Evolutionary conservation across 2,329 filamentous ascomycete species (phyloP).

Genomic region (Aspergillus piperis): DNA sequence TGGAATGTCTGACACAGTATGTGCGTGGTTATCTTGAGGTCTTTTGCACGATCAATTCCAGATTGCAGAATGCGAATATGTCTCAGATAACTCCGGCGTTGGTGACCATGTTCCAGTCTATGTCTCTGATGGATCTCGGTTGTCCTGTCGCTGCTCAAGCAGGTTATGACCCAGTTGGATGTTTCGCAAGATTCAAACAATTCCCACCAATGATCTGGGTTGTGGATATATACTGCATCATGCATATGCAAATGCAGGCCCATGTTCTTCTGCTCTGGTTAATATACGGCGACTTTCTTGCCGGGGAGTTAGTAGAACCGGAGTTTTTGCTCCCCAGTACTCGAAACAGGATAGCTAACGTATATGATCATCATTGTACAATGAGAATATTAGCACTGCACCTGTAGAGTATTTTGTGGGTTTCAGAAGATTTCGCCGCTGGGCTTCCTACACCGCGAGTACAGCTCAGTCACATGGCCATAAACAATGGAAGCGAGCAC

Average conservation of each 20-base stretch:
- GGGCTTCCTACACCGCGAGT: not conserved
- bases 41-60: no score
- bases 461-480: not conserved
- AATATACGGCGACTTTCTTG: not conserved
- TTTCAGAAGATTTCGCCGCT: not conserved
- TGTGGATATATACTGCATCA: not conserved
- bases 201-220: not conserved
- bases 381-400: not conserved
- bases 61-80: no score
- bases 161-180: no score
- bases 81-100: no score
- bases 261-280: not conserved
- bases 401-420: not conserved
- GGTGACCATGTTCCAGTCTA: no score
- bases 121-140: no score
- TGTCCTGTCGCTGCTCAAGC: no score
- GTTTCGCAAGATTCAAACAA: not conserved
- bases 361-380: not conserved
- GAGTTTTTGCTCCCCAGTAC: not conserved
- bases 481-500: slow-evolving; percentile 2
- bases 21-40: no score
- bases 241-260: not conserved
- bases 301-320: not conserved
- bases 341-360: not conserved
- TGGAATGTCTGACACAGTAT: no score